Conservation (phyloP, 805 yeast genomes). For the Hermanozyma aechmeae region DNA sequence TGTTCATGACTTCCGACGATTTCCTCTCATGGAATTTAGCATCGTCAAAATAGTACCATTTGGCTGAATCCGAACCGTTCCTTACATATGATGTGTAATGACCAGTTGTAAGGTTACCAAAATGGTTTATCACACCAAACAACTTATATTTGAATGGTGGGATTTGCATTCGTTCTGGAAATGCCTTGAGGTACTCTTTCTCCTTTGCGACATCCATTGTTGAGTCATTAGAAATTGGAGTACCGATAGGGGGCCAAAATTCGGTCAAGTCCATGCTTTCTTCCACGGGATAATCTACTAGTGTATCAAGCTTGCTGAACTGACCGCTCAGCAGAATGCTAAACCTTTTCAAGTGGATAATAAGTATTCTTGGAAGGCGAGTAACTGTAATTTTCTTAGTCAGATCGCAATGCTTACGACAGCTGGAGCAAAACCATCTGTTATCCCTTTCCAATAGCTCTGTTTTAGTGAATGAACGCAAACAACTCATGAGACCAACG, state of each 20-base stretch:
- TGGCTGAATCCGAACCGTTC: constrained; percentile 38
- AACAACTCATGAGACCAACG: constrained; percentile 33
- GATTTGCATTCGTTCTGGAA: constrained; percentile 60
- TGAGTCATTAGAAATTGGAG: constrained; percentile 6
- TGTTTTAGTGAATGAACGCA: constrained; percentile 65
- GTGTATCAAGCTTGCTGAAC: constrained; percentile 51
- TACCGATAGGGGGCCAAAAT: constrained; percentile 59
- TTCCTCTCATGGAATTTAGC: constrained; percentile 45
- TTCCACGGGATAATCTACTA: constrained; percentile 57
- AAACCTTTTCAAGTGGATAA: constrained; percentile 83
- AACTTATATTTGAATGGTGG: constrained; percentile 75
- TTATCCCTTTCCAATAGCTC: constrained; percentile 72
- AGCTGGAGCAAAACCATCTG: constrained; percentile 76
- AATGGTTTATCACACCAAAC: constrained; percentile 78
- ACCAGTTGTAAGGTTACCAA: constrained; percentile 75
- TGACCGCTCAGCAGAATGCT: constrained; percentile 37
- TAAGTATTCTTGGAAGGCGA: constrained; percentile 65
- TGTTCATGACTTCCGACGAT: constrained; percentile 53
- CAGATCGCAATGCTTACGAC: constrained; percentile 55
- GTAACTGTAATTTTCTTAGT: constrained; percentile 66
- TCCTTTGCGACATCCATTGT: constrained; percentile 33
- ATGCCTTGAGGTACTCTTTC: constrained; percentile 32
- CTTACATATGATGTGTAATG: constrained; percentile 80
- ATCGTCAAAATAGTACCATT: constrained; percentile 83
- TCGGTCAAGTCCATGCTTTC: constrained; percentile 49